Evolutionary conservation across 2,329 filamentous ascomycete species (phyloP), one percentile per base, ranked within the genome.

Genomic region (Aspergillus brunneoviolaceus): DNA sequence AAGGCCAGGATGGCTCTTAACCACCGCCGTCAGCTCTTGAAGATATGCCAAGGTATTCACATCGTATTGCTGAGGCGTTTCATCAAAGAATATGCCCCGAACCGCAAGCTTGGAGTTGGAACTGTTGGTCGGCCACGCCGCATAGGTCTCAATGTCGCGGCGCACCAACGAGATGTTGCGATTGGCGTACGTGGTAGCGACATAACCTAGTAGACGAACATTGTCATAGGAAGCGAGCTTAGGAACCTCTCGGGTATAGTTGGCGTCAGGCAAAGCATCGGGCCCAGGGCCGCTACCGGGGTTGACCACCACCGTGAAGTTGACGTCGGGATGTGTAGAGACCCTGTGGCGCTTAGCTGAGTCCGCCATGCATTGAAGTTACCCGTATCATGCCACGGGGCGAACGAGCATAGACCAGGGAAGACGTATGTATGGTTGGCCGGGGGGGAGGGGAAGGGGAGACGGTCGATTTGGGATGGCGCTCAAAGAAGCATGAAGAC

Each of bases 251-350:
- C 73, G 69, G 29, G 73, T 76, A 65, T 80, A 81, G 65, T 78
- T 77, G 55, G 70, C 71, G 67, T 80, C 78, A 23, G 79, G 79
- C 59, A 80, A 63, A 50, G 73, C 62, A 51, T 70, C 65, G 56
- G 69, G 73, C 68, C 81, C 82, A 67, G 78, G 82, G 63, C 72
- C 84, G 64, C 68, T 80, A 63, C 76, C 76, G 69, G 78, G 76
- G 60, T 83, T 84, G 60, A 83, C 78, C 59, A 80, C 74, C 31
- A 82, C 76, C 49, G 82, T 83, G 65, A 84, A 83, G 58, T 81
- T 74, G 65, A 78, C 67, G 57, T 73, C 64, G 35, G 76, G 76
- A 64, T 79, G 69, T n/a, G 67, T 57, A 58, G 70, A 68, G 47
- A 78, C 73, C 61, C 76, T 78, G 67, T 64, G 64, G 62, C 56